A percentile compares a stretch with the other conserved stretches of the same genome.
Conservation (phyloP, 441 rosid genomes). For the Euphorbia schlechtendalii region DNA sequence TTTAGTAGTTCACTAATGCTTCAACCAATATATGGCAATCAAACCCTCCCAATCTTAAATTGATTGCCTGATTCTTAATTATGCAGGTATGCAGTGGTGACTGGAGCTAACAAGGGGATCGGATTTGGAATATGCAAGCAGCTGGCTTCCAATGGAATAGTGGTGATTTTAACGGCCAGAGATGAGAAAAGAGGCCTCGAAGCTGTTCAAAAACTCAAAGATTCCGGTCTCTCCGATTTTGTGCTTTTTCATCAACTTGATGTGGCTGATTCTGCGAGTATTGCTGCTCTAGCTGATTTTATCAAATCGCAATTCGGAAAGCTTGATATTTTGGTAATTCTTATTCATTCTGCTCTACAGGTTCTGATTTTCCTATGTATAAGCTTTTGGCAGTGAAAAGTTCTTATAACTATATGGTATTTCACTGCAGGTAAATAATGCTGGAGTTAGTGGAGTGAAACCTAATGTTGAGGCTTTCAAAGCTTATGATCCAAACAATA, state of each 20-base stretch:
- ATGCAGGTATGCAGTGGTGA: too few species aligned
- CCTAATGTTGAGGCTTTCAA: neutral
- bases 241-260: conserved; percentile 23
- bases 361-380: too few species aligned
- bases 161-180: conserved; percentile 34
- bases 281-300: conserved; percentile 13
- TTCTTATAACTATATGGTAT: neutral
- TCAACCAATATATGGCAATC: too few species aligned
- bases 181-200: conserved; percentile 19
- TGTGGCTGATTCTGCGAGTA: conserved; percentile 7
- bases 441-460: conserved; percentile 24
- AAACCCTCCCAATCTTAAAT: too few species aligned
- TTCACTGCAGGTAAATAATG: conserved; percentile 29
- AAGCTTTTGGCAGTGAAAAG: neutral
- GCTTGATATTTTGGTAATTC: conserved; percentile 19
- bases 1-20: too few species aligned
- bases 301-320: conserved; percentile 14
- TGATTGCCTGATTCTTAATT: too few species aligned
- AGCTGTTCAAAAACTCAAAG: conserved; percentile 18
- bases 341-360: too few species aligned
- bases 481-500: neutral
- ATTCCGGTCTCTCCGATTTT: conserved; percentile 14
- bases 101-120: conserved; percentile 41
- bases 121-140: conserved; percentile 35
- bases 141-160: conserved; percentile 28